These are phyloP conservation scores for Athelia sp. DNA, from an alignment of 1,284 basidiomycete genomes.

Conservation along the genomic window DNA sequence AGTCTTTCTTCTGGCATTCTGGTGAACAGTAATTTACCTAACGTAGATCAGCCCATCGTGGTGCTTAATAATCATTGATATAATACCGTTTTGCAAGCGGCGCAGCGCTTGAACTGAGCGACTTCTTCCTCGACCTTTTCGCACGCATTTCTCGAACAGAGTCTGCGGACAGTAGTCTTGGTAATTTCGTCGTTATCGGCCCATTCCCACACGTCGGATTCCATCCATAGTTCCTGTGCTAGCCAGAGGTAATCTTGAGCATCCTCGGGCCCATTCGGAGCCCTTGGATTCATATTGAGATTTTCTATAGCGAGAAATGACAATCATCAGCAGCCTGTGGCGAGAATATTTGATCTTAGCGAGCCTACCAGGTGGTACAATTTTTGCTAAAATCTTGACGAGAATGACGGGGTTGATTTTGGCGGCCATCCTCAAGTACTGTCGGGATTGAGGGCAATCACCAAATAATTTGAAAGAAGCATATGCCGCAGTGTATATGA, in stretches of 20 bases:
- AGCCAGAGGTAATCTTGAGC: conserved; percentile 42
- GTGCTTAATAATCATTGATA: not conserved
- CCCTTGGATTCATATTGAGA: conserved; percentile 23
- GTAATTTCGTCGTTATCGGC: conserved; percentile 28
- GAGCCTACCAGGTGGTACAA: not conserved
- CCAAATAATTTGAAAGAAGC: conserved; percentile 36
- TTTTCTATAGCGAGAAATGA: conserved; percentile 11
- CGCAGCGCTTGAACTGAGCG: conserved; percentile 30
- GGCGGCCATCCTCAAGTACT: conserved; percentile 32
- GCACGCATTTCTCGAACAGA: conserved; percentile 23
- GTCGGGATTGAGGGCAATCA: conserved; percentile 30
- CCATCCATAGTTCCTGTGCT: conserved; percentile 39
- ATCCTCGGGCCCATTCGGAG: conserved; percentile 31
- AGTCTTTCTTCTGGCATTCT: conserved; percentile 34
- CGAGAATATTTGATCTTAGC: not conserved
- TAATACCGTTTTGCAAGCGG: conserved; percentile 23
- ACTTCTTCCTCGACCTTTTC: conserved; percentile 18
- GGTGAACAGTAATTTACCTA: conserved; percentile 32
- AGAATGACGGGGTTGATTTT: conserved; percentile 29
- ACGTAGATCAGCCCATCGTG: not conserved
- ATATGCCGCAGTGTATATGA: conserved; percentile 33
- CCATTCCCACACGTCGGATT: conserved; percentile 36
- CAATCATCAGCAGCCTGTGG: conserved; percentile 18
- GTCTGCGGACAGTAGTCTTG: conserved; percentile 23
- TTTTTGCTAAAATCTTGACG: conserved; percentile 30